Evolutionary conservation across 305 asterid species (phyloP).

Genomic region (Fraxinus sp.): DNA sequence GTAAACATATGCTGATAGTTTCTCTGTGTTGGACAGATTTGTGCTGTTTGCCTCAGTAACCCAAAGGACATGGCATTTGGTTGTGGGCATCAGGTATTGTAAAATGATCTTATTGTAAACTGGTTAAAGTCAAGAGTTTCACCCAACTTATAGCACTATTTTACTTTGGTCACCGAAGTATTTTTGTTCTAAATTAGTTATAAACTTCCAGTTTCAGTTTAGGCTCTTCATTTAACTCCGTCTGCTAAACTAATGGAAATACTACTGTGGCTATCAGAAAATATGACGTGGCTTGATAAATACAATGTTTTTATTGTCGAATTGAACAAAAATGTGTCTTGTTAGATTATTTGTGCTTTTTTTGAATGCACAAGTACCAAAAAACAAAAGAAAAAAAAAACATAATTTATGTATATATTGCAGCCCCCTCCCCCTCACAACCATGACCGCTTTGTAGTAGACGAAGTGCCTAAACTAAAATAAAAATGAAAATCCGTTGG

Average conservation of each 20-base stretch:
- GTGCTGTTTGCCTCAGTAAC: constrained; percentile 50
- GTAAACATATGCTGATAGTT: not conserved
- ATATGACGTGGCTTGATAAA: not conserved
- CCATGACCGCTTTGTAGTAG: not conserved
- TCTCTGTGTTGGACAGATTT: constrained; percentile 44
- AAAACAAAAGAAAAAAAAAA: too few species aligned
- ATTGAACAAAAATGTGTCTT: not conserved
- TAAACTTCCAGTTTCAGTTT: not conserved
- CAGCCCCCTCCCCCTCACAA: not conserved
- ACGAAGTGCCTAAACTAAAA: not conserved
- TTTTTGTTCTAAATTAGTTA: not conserved
- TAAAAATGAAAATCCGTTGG: not conserved
- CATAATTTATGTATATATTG: too few species aligned
- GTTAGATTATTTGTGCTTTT: not conserved
- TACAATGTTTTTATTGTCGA: not conserved
- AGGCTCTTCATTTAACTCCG: not conserved
- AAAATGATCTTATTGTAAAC: not conserved
- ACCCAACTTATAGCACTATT: not conserved
- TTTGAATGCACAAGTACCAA: not conserved
- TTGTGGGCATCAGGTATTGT: constrained; percentile 56
- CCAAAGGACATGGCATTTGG: constrained; percentile 53
- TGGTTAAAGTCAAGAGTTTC: not conserved
- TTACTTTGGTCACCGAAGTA: not conserved
- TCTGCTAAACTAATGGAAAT: not conserved
- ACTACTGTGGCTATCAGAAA: not conserved